phyloP scores from a whole-genome alignment of 257 asterid genomes.

The Solanum habrochaites region DNA sequence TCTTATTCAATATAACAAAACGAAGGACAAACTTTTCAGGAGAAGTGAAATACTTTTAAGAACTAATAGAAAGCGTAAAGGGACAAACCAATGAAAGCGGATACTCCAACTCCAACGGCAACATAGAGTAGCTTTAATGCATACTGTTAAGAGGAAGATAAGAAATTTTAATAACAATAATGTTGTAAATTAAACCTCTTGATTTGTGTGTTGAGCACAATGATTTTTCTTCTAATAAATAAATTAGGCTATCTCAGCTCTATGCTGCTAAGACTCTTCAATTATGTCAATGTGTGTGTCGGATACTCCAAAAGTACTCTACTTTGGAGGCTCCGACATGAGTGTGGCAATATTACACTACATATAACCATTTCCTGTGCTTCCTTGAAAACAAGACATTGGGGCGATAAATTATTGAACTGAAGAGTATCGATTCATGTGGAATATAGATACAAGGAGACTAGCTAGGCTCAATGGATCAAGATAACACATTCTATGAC shows the following conservation, averaged over 20 bases:
- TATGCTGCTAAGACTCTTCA: background rate
- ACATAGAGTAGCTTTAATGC: conserved; percentile 49
- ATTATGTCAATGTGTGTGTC: background rate
- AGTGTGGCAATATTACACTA: too few relatives aligned
- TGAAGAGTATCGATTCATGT: background rate
- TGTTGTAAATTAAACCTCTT: background rate
- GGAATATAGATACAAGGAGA: background rate
- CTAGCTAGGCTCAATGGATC: background rate
- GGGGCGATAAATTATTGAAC: too few relatives aligned
- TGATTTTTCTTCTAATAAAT: background rate
- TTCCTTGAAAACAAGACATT: too few relatives aligned
- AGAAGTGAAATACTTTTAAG: background rate
- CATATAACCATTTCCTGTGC: background rate
- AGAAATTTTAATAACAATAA: background rate
- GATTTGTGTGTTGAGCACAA: background rate
- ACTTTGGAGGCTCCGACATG: too few relatives aligned
- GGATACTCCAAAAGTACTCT: too few relatives aligned
- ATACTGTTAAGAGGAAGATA: conserved; percentile 20
- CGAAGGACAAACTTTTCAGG: background rate
- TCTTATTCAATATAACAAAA: background rate
- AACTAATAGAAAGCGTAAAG: background rate
- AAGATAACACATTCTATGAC: background rate
- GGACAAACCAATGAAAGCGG: conserved; percentile 52
- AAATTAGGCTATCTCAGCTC: background rate
- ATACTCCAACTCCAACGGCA: conserved; percentile 54